Conservation (phyloP, 176 grass and related monocot species). For the Triticum timopheevii region DNA sequence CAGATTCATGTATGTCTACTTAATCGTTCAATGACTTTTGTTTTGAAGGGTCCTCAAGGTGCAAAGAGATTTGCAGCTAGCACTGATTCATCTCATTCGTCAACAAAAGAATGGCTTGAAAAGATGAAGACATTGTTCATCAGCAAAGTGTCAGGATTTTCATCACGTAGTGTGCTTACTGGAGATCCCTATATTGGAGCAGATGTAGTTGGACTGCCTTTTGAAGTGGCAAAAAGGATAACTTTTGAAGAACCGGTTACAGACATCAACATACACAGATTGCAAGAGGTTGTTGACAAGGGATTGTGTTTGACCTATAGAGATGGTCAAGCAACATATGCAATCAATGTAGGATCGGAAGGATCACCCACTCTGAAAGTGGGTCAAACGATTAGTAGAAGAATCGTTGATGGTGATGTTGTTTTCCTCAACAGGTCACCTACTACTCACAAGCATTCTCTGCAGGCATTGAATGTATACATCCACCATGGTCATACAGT, state of each 20-base stretch:
- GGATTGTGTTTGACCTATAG: conserved; percentile 79
- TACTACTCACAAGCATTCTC: conserved; percentile 90
- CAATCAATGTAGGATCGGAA: conserved; percentile 76
- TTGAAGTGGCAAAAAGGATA: conserved; percentile 32
- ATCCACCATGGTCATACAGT: conserved; percentile 78
- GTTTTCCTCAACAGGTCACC: conserved; percentile 91
- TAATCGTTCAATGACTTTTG: not conserved
- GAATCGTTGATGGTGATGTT: conserved; percentile 86
- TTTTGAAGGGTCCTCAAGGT: conserved; percentile 72
- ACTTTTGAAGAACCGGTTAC: conserved; percentile 86
- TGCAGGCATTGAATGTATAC: conserved; percentile 82
- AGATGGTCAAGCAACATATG: conserved; percentile 75
- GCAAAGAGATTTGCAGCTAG: conserved; percentile 54
- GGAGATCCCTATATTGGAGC: conserved; percentile 82
- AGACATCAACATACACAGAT: conserved; percentile 50
- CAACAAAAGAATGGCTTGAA: conserved; percentile 82
- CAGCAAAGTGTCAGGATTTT: conserved; percentile 89
- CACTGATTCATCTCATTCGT: conserved; percentile 50
- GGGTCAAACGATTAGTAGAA: conserved; percentile 69
- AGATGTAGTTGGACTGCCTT: conserved; percentile 81
- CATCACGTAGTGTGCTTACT: conserved; percentile 79
- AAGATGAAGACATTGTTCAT: conserved; percentile 89
- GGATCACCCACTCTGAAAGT: conserved; percentile 74
- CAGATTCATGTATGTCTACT: not conserved
- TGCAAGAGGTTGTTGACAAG: conserved; percentile 80